These are phyloP conservation scores for Cutaneotrichosporon dermatis DNA, from an alignment of 1,284 basidiomycete species.

Conservation along the genomic window DNA sequence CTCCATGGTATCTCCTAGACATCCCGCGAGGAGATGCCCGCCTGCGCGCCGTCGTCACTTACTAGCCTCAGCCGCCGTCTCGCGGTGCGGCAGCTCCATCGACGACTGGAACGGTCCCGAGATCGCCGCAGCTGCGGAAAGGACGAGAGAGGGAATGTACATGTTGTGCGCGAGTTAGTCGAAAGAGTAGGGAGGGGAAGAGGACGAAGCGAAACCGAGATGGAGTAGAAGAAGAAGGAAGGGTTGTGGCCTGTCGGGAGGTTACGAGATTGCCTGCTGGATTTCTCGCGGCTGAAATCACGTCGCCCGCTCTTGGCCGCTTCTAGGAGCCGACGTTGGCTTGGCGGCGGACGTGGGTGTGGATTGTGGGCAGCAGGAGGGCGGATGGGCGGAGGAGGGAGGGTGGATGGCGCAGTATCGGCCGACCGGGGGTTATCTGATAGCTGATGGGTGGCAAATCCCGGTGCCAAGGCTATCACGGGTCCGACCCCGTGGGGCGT, in stretches of 20 bases:
- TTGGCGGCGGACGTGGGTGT: background rate
- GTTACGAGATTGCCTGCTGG: no score
- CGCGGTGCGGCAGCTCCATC: slow-evolving; percentile 13
- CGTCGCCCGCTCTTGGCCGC: no score
- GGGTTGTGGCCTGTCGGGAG: no score
- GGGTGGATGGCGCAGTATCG: background rate
- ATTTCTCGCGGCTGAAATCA: no score
- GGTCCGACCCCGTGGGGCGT: no score
- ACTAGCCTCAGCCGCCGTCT: slow-evolving; percentile 32
- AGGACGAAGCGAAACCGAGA: no score
- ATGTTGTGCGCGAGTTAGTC: background rate
- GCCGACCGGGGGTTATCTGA: background rate
- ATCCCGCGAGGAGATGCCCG: no score
- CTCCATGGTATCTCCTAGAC: no score
- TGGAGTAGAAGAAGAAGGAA: no score
- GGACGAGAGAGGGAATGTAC: slow-evolving; percentile 4
- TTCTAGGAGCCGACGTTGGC: background rate
- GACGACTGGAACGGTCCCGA: slow-evolving; percentile 6
- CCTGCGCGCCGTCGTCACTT: no score
- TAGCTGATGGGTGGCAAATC: background rate
- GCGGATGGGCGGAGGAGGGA: background rate
- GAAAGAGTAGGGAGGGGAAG: background rate
- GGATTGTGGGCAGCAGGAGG: background rate
- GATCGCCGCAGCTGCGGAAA: background rate
- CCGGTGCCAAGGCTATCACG: no score